Conservation (phyloP, 495 filamentous ascomycete species). For the Trichoderma erinaceum region DNA sequence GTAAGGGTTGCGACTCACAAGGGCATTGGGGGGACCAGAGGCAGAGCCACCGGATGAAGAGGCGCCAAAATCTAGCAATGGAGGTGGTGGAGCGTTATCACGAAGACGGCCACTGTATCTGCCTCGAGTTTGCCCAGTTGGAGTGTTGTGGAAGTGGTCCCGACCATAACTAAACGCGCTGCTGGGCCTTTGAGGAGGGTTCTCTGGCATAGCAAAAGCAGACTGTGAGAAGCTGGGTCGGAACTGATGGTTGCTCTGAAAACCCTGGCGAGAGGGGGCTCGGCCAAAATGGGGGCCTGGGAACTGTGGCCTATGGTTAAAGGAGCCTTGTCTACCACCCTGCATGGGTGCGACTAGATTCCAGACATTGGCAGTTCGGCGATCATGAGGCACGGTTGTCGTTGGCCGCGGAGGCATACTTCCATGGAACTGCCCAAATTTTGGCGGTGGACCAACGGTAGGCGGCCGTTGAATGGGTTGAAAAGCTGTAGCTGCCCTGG, state of each 20-base stretch:
- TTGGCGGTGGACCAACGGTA: not conserved
- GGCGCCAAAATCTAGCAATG: not conserved
- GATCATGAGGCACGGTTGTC: not conserved
- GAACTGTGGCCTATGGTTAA: not conserved
- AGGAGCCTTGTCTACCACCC: not conserved
- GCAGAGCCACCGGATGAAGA: not conserved
- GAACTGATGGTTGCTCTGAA: not conserved
- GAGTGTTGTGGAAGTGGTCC: not conserved
- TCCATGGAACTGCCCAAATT: not conserved
- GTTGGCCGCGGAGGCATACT: not conserved
- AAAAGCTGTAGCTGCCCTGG: not conserved
- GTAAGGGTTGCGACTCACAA: slow-evolving; percentile 1
- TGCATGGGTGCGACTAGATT: not conserved
- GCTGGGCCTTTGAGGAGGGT: slow-evolving; percentile 8
- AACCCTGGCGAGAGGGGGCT: slow-evolving; percentile 8
- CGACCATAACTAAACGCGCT: slow-evolving; percentile 11
- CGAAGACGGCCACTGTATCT: not conserved
- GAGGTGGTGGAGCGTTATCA: not conserved
- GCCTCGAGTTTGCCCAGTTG: not conserved
- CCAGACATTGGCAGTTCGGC: not conserved
- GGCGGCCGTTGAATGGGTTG: not conserved
- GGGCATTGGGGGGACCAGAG: not conserved
- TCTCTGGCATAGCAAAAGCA: slow-evolving; percentile 8
- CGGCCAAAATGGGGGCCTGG: not conserved
- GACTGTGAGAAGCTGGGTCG: not conserved